Evolutionary conservation across 805 yeast species (phyloP).

Genomic region (Jamesozyma lodderae): DNA sequence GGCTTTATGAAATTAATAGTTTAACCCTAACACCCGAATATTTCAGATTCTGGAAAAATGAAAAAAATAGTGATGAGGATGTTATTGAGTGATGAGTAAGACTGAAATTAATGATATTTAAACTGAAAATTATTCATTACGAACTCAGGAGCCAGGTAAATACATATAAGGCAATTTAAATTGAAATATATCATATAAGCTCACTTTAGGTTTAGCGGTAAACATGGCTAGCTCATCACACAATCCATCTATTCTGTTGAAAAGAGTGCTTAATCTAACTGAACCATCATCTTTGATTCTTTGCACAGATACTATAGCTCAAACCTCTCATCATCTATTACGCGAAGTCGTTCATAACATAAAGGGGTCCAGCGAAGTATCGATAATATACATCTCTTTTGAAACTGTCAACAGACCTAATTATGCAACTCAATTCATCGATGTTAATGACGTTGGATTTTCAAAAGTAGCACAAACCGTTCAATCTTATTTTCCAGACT

Average conservation of each 20-base stretch:
- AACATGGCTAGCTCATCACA: slow-evolving; percentile 31
- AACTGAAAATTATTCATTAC: too few relatives aligned
- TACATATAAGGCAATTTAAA: too few relatives aligned
- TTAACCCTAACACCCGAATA: too few relatives aligned
- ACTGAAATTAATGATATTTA: too few relatives aligned
- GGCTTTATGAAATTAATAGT: too few relatives aligned
- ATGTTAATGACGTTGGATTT: slow-evolving; percentile 29
- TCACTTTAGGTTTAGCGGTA: too few relatives aligned
- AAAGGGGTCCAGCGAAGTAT: slow-evolving; percentile 21
- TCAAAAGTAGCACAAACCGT: slow-evolving; percentile 13
- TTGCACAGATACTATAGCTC: slow-evolving; percentile 59
- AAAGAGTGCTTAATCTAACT: slow-evolving; percentile 56
- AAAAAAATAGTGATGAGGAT: too few relatives aligned
- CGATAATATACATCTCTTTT: slow-evolving; percentile 51
- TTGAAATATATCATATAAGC: too few relatives aligned
- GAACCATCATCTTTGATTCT: slow-evolving; percentile 71
- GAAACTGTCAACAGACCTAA: slow-evolving; percentile 52
- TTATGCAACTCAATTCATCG: slow-evolving; percentile 41
- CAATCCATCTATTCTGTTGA: slow-evolving; percentile 48
- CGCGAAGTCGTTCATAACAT: slow-evolving; percentile 46
- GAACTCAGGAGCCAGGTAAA: too few relatives aligned
- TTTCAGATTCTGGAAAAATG: too few relatives aligned
- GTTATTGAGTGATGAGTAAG: too few relatives aligned
- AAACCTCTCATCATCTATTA: slow-evolving; percentile 50
- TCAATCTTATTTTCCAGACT: slow-evolving; percentile 18